These are phyloP conservation scores for Penicillium vulpinum DNA, from an alignment of 2,329 filamentous ascomycete genomes.

Conservation along the genomic window DNA sequence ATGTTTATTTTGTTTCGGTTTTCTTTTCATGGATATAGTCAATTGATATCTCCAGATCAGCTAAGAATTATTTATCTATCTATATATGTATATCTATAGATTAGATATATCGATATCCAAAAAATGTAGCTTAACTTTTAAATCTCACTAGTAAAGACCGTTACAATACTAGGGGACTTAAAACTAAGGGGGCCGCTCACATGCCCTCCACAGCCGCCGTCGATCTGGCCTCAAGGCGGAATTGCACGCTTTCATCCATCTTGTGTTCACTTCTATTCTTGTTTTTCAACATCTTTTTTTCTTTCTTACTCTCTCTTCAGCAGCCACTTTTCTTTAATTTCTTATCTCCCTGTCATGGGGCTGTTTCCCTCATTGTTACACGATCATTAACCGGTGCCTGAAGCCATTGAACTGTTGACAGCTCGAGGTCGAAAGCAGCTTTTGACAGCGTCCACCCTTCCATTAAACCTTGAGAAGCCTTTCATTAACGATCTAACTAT, in stretches of 20 bases:
- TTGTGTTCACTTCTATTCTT: slow-evolving; percentile 31
- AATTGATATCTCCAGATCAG: neutral
- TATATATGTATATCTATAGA: no score
- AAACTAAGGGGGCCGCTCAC: slow-evolving; percentile 22
- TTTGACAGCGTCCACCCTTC: slow-evolving; percentile 9
- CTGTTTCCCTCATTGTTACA: slow-evolving; percentile 32
- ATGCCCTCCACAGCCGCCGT: slow-evolving; percentile 22
- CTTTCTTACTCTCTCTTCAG: slow-evolving; percentile 20
- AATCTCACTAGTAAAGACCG: neutral
- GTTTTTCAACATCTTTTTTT: slow-evolving; percentile 21
- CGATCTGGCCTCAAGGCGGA: slow-evolving; percentile 40
- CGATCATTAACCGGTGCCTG: slow-evolving; percentile 37
- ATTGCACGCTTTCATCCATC: slow-evolving; percentile 31
- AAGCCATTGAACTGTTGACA: slow-evolving; percentile 17
- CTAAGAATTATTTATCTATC: neutral
- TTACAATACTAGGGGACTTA: slow-evolving; percentile 10
- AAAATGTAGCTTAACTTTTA: neutral
- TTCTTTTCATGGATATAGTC: neutral
- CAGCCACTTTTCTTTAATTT: slow-evolving; percentile 18
- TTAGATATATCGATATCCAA: no score
- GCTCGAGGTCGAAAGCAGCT: slow-evolving; percentile 14
- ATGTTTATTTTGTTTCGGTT: slow-evolving; percentile 8
- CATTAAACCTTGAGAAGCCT: slow-evolving; percentile 5
- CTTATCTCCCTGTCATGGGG: slow-evolving; percentile 38
- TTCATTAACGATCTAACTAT: slow-evolving; percentile 1